Evolutionary conservation across 2,329 filamentous ascomycete species (phyloP).

Genomic region (Pseudogymnoascus sp.): DNA sequence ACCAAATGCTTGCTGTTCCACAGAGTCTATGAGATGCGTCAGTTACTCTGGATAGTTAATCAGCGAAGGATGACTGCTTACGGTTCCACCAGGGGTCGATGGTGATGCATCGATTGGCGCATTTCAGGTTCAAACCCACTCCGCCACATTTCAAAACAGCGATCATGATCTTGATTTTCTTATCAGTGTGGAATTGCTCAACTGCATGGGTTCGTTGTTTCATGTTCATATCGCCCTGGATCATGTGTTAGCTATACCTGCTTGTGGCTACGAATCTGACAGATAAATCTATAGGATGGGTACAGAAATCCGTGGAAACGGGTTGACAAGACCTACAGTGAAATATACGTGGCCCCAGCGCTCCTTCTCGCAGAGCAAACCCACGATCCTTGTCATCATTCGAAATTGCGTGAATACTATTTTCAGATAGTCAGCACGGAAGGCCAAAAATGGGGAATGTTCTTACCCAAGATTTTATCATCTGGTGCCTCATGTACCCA

Average conservation of each 20-base stretch:
- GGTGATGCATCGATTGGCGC: constrained; percentile 41
- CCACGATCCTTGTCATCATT: constrained; percentile 45
- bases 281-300: background rate
- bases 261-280: background rate
- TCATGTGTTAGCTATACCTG: background rate
- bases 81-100: constrained; percentile 37
- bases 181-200: constrained; percentile 37
- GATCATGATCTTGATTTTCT: constrained; percentile 41
- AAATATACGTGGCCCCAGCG: constrained; percentile 38
- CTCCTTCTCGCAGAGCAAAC: constrained; percentile 42
- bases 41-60: background rate
- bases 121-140: constrained; percentile 48
- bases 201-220: constrained; percentile 40
- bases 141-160: constrained; percentile 52
- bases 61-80: background rate
- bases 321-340: constrained; percentile 26
- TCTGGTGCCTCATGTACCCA: constrained; percentile 37
- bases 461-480: constrained; percentile 40
- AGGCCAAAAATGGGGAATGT: background rate
- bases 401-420: constrained; percentile 56
- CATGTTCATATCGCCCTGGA: constrained; percentile 43
- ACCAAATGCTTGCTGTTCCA: constrained; percentile 55
- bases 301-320: background rate
- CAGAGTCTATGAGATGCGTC: constrained; percentile 15
- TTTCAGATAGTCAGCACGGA: background rate